These are phyloP conservation scores for Colletotrichum lindemuthianum DNA, from an alignment of 2,329 filamentous ascomycete genomes.

Conservation along the genomic window DNA sequence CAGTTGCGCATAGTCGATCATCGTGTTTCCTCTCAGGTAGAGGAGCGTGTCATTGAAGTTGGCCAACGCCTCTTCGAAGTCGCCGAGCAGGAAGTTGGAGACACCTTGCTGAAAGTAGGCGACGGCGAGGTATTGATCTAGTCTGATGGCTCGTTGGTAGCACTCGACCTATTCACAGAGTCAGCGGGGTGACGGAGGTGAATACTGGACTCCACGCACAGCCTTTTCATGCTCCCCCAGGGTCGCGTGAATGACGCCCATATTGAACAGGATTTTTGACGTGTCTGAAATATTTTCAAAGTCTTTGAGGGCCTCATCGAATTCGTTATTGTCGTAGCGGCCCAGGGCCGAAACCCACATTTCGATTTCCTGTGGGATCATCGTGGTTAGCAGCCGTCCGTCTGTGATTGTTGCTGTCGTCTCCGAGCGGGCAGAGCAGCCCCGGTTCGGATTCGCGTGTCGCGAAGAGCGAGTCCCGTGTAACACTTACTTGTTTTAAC, in stretches of 20 bases:
- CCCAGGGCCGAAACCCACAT: conserved; percentile 93
- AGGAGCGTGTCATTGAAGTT: conserved; percentile 99
- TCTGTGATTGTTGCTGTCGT: not conserved
- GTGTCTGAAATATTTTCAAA: conserved; percentile 93
- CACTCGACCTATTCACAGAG: conserved; percentile 77
- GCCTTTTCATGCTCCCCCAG: conserved; percentile 95
- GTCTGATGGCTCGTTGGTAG: conserved; percentile 88
- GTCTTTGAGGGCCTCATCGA: conserved; percentile 84
- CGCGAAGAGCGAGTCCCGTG: no score
- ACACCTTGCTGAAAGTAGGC: conserved; percentile 99
- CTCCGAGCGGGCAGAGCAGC: no score
- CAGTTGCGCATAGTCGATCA: conserved; percentile 97
- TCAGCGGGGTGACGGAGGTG: conserved; percentile 33
- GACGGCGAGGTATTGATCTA: conserved; percentile 96
- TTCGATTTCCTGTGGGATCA: conserved; percentile 84
- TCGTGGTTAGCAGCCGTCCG: conserved; percentile 6
- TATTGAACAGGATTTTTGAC: conserved; percentile 98
- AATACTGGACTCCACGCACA: conserved; percentile 63
- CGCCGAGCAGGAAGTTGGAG: conserved; percentile 95
- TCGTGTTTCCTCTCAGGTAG: conserved; percentile 93
- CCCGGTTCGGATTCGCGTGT: no score
- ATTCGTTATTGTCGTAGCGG: conserved; percentile 97
- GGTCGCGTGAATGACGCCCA: conserved; percentile 96
- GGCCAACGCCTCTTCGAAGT: conserved; percentile 95
- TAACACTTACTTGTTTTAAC: conserved; percentile 65